Evolutionary conservation across 495 filamentous ascomycete species (phyloP), one percentile per base, ranked within the genome.

Genomic region (Venustampulla echinocandica): DNA sequence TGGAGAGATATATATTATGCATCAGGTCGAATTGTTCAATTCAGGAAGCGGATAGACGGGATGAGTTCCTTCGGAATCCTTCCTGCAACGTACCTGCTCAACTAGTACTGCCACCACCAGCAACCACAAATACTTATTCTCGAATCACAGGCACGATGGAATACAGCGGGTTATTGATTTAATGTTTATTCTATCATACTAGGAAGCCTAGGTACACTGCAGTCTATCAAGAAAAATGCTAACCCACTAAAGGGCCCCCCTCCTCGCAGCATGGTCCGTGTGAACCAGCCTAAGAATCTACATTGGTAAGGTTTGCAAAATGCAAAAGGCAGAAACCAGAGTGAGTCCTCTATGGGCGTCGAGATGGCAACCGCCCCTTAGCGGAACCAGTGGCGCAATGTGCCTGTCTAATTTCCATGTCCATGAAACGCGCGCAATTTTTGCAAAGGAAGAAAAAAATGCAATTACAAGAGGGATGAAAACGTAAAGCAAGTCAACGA

Each of bases 401-500:
- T 35, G n/a, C n/a, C 33, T 35, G 33, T 45, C 43, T 50, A 54
- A 46, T 3, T 40, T 41, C 19, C 44, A 48, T 40, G 28, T 46
- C 43, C 44, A 25, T 32, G 39, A 46, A 47, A 44, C 4, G 21
- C 5, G 37, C 11, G 33, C 33, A 52, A 47, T 47, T 55, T 55
- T 55, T 18, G 28, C 20, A 6, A 20, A 19, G 27, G 18, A 20
- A 53, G 24, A 40, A 40, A 52, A 50, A 47, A n/a, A 44, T 15
- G 53, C n/a, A 37, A 52, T 52, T 56, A 56, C 53, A 49, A 47
- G 34, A 30, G 35, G 48, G 18, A 19, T 7, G 43, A 49, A 47
- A 38, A 20, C 33, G 47, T 46, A 56, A 30, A 36, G 42, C 46
- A 57, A 57, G 50, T 48, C 49, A 50, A 43, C 27, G 34, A 44